Evolutionary conservation across 306 rosid genomes (phyloP), one percentile per base, ranked within the genome.

Genomic region (Cicer arietinum): DNA sequence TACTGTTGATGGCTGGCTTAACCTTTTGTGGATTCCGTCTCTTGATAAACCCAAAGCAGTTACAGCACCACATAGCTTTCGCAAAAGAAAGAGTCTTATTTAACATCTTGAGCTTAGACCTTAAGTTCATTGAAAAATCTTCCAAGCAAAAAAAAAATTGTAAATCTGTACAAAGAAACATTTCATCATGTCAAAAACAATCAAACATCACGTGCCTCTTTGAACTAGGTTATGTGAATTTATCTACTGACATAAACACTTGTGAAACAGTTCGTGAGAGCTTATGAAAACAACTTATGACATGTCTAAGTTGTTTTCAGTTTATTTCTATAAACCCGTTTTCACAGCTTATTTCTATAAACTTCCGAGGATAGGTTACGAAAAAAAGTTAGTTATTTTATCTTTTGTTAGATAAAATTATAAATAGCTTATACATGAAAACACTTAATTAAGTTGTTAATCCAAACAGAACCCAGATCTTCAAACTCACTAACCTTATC

Each of bases 21-120:
- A 80, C 84, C 68, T 77, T 84, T 41, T 18, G 54, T 45, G 69
- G 78, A 73, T 84, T 87, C 40, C 71, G 80, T 67, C 67, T 88
- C 75, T 88, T 80, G 12, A 80, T 73, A 73, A 92, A 92, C 44
- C 97, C 97, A 25, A 95, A 95, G 88, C 99, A 95, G 83, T 85
- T 84, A 75, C 96, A 95, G 77, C 96, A 92, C 50, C 85, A 96
- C 91, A 95, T 92, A 58, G 83, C 79, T 75, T 68, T 81, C 6
- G 85, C 80, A 74, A 84, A 30, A 67, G 83, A 82, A 80, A 56
- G 53, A 72, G 84, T 75, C 92, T 86, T 90, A 9, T 56, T 48
- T 71, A 89, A 73, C 98, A 90, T 95, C 62, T 60, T 84, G 81
- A 79, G 65, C 86, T 82, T 64, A 74, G 58, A 72, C 52, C 83